Evolutionary conservation across 164 flowering plant species (phyloP).

Genomic region (Sedum album): DNA sequence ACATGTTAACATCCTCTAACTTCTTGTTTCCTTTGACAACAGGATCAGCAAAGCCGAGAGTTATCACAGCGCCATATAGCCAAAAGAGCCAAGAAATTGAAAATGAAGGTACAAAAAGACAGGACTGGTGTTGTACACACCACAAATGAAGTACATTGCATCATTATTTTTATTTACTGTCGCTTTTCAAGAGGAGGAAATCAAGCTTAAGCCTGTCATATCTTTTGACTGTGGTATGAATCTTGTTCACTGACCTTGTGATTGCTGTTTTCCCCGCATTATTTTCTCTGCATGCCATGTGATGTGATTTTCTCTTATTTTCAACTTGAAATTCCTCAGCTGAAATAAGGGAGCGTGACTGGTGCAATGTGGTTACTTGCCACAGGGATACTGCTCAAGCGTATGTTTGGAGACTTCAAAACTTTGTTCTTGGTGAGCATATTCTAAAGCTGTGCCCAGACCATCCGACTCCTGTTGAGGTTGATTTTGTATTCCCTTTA

Average conservation of each 20-base stretch:
- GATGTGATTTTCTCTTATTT: neutral
- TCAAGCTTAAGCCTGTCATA: conserved; percentile 87
- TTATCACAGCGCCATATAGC: conserved; percentile 92
- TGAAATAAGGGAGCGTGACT: conserved; percentile 98
- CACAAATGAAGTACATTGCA: neutral
- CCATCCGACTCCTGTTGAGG: conserved; percentile 69
- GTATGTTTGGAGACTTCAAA: conserved; percentile 97
- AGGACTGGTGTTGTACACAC: neutral
- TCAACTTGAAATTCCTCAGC: conserved; percentile 26
- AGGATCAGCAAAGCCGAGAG: conserved; percentile 99
- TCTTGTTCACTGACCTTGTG: neutral
- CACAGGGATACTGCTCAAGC: conserved; percentile 87
- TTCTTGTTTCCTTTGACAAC: conserved; percentile 9
- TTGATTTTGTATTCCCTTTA: conserved; percentile 7
- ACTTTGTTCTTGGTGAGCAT: conserved; percentile 95
- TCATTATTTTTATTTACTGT: neutral
- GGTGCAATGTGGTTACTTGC: conserved; percentile 99
- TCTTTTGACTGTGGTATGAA: conserved; percentile 84
- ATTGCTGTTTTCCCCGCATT: no score
- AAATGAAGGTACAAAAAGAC: conserved; percentile 57
- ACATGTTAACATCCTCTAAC: neutral
- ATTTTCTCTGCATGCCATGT: no score
- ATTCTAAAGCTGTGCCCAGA: conserved; percentile 66
- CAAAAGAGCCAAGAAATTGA: conserved; percentile 81
- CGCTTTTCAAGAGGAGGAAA: conserved; percentile 62